Conservation (phyloP, 2,329 filamentous ascomycete species). For the Hyphodiscus sp. region DNA sequence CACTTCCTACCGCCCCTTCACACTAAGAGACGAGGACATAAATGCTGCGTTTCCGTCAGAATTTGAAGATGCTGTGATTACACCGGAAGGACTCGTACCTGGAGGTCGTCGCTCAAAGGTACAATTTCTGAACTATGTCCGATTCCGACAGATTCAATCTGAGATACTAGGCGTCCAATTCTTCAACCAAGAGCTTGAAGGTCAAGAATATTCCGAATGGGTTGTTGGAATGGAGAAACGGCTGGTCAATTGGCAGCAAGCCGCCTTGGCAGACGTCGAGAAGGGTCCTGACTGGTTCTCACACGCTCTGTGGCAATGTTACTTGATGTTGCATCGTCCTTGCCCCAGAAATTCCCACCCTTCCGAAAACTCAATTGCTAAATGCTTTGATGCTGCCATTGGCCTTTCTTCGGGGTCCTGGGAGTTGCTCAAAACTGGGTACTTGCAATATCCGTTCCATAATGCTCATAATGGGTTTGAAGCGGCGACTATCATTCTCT, state of each 20-base stretch:
- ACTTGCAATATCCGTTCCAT: neutral
- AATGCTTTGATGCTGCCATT: neutral
- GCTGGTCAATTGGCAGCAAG: neutral
- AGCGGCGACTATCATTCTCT: neutral
- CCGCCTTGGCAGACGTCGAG: neutral
- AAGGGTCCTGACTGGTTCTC: neutral
- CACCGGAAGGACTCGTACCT: neutral
- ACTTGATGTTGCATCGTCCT: neutral
- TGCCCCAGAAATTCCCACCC: neutral
- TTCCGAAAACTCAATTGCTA: neutral
- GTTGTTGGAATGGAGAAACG: neutral
- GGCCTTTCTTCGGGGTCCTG: neutral
- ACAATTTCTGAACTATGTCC: neutral
- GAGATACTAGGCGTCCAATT: neutral
- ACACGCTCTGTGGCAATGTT: neutral
- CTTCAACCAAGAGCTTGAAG: neutral
- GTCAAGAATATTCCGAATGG: neutral
- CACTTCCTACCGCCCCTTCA: neutral
- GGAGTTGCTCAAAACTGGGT: neutral
- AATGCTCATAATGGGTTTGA: neutral
- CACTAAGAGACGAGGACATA: neutral
- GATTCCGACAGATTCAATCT: neutral
- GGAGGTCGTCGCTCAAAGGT: neutral
- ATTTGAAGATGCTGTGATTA: neutral
- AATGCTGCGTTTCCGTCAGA: neutral